phyloP scores from a whole-genome alignment of 1,284 basidiomycete species.

The Sutorius eximius region DNA sequence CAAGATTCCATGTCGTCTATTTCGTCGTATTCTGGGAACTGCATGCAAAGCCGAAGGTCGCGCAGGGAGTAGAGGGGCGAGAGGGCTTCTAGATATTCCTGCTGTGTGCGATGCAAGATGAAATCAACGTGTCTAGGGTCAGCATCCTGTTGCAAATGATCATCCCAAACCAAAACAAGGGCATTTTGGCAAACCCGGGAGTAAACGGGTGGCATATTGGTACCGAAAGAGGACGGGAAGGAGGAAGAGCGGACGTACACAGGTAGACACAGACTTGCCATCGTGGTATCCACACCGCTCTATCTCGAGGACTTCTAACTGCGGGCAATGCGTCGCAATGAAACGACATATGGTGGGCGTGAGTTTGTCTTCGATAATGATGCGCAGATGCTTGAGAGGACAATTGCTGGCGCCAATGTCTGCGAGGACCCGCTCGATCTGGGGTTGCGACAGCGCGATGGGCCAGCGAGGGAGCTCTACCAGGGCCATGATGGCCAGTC shows the following conservation, averaged over 20 bases:
- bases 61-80: constrained; percentile 28
- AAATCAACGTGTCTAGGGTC: constrained; percentile 33
- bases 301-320: constrained; percentile 33
- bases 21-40: constrained; percentile 36
- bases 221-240: constrained; percentile 15
- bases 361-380: constrained; percentile 35
- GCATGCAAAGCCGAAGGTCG: constrained; percentile 33
- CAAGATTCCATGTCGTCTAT: constrained; percentile 36
- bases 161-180: constrained; percentile 22
- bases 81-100: constrained; percentile 36
- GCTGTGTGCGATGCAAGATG: constrained; percentile 29
- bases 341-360: constrained; percentile 29
- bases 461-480: constrained; percentile 36
- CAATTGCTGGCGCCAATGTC: constrained; percentile 35
- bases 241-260: constrained; percentile 32
- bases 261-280: constrained; percentile 36
- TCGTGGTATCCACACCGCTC: constrained; percentile 37
- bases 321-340: constrained; percentile 31
- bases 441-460: constrained; percentile 34
- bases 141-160: constrained; percentile 31
- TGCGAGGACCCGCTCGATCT: constrained; percentile 29
- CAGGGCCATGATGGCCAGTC: constrained; percentile 33
- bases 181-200: constrained; percentile 8
- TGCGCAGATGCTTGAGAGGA: constrained; percentile 30
- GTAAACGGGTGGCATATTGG: constrained; percentile 16